Percentiles rank a stretch among this genome's conserved stretches.
Evolutionary conservation across 345 rosid genomes (phyloP).

Genomic region (Eucalyptus sp.): DNA sequence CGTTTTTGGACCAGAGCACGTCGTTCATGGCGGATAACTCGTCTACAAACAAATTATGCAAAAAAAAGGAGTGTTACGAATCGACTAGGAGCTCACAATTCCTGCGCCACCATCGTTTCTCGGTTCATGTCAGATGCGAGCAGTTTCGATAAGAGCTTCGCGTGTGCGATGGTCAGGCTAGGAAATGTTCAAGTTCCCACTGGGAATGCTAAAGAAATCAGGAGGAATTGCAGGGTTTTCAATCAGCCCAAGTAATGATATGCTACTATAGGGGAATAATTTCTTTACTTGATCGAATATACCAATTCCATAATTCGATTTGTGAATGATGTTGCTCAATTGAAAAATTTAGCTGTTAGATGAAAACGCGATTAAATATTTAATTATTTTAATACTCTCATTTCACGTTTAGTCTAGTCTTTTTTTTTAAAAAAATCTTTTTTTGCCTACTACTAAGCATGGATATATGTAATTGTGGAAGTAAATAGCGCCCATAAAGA

Average conservation of each 20-base stretch:
- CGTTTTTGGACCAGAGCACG: conserved; percentile 51
- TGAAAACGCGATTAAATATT: fast-evolving
- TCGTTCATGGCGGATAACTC: conserved; percentile 32
- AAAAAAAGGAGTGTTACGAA: conserved; percentile 40
- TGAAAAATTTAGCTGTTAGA: fast-evolving
- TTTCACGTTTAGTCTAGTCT: no score
- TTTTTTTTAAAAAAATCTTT: no score
- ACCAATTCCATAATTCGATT: not conserved
- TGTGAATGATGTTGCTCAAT: not conserved
- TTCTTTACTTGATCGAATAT: not conserved
- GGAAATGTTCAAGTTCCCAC: conserved; percentile 33
- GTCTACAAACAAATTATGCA: conserved; percentile 19
- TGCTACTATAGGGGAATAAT: not conserved
- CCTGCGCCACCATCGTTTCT: conserved; percentile 25
- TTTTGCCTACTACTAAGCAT: no score
- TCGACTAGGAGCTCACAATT: conserved; percentile 45
- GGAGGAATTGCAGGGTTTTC: conserved; percentile 45
- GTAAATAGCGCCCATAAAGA: not conserved
- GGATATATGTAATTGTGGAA: no score
- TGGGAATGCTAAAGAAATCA: conserved; percentile 43
- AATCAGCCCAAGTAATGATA: not conserved
- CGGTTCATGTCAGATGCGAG: conserved; percentile 12
- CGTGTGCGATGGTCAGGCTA: conserved; percentile 51
- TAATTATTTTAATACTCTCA: no score
- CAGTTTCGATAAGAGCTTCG: conserved; percentile 32